Evolutionary conservation across 2,329 filamentous ascomycete genomes (phyloP), one percentile per base, ranked within the genome.

Genomic region (Aureobasidium zeae): DNA sequence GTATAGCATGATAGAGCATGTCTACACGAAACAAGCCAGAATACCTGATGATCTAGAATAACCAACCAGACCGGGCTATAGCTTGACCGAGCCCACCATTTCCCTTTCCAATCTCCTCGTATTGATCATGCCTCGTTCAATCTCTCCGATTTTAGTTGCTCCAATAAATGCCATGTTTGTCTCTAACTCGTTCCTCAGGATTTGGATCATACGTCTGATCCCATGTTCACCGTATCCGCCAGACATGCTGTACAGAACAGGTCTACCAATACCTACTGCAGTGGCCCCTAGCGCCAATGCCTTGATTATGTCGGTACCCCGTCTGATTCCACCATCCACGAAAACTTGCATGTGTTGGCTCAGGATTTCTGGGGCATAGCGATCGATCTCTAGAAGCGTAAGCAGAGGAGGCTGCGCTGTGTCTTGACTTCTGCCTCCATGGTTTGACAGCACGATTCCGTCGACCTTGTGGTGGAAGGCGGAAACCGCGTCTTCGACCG

Each of bases 251-350:
- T 69, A 79, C 22, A 80, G 48, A 28, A 76, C 71, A 0, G 73
- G 73, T 16, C 77, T 62, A 0, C 77, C 78, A 12, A 82, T 61
- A 0, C 76, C 76, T 0, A 61, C 77, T 0, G 71, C 76, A 41
- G 62, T 74, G 0, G 75, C 77, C 0, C 78, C 78, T 0, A 81
- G 60, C 33, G 74, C 77, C n/a, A 81, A 50, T 0, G 76, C 76
- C 56, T 82, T 82, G 52, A 82, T 67, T 2, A 81, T 72, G 52
- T 82, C 78, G 0, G 75, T 75, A 0, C 79, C 78, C n/a, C 76
- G 62, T n/a, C 68, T 67, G 20, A 82, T 67, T 0, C 79, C 78
- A 0, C 77, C 76, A 49, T 82, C 77, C 4, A 81, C 60, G 39
- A 71, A 76, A 1, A 82, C 69, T 49, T 79, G 73, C 57, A 81